phyloP scores from a whole-genome alignment of 441 rosid genomes.

The Gossypium schwendimanii region DNA sequence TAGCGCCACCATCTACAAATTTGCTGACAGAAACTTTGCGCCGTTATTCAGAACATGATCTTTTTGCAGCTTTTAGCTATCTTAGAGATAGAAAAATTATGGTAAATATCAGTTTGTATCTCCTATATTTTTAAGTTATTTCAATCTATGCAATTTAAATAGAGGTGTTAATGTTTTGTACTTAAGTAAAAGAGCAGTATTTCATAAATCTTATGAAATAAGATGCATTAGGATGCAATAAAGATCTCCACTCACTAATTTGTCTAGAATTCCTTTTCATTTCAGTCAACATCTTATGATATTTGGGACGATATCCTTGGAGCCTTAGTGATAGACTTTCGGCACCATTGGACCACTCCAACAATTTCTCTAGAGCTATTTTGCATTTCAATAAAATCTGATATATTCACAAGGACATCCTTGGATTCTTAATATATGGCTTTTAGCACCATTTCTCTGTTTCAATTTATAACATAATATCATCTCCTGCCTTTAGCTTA shows the following conservation, averaged over 20 bases:
- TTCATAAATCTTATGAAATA: conserved; percentile 4
- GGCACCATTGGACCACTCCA: background rate
- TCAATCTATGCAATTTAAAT: conserved; percentile 4
- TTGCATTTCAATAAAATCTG: background rate
- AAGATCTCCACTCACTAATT: background rate
- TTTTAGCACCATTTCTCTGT: background rate
- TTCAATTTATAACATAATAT: background rate
- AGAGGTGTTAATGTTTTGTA: conserved; percentile 1
- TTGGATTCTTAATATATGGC: background rate
- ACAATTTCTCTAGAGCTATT: background rate
- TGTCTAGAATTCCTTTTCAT: background rate
- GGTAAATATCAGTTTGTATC: conserved; percentile 40
- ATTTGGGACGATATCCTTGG: background rate
- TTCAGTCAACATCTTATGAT: conserved; percentile 7
- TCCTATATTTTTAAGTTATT: conserved; percentile 10
- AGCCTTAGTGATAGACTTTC: background rate
- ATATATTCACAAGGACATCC: background rate
- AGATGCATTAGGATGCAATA: background rate
- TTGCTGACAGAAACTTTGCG: conserved; percentile 69
- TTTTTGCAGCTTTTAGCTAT: conserved; percentile 91
- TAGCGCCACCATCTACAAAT: conserved; percentile 56
- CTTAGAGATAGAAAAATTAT: conserved; percentile 79
- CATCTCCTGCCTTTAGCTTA: background rate
- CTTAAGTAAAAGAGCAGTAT: background rate
- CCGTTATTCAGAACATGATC: conserved; percentile 89